Base-by-base conservation (phyloP, 2,329 filamentous ascomycete species). In the Cladophialophora carrionii region DNA sequence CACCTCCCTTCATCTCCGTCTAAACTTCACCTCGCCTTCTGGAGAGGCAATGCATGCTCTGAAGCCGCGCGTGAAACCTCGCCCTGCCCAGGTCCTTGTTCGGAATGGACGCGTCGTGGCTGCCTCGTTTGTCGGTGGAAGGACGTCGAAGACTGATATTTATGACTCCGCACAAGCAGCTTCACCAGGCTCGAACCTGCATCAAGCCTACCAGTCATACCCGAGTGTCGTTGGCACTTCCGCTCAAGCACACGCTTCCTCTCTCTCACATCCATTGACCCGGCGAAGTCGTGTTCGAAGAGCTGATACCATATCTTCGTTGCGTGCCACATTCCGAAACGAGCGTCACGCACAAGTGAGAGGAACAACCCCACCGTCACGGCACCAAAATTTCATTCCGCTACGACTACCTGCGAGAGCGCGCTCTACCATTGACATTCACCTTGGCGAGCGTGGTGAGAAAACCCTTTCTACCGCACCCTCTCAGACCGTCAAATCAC, bases 121-220 rank as follows among this genome's bases (percentile, higher is more conserved):
- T 22, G 22, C 48, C 22, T 12, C 48, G 22, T 10, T 22, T 26
- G 24, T 26, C 26, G 9, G 46, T 26, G 51, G 24, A 54, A 54
- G 51, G 12, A 20, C 32, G 17, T 54, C 29, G 10, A 9, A 10
- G 17, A 9, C 29, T 4, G 24, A 20, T n/a, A n/a, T 12, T 54
- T 34, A 20, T 54, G 54, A 57, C 54, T 57, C 54, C 54, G 54
- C 54, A 57, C 34, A 7, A 32, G 26, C 52, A 55, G 26, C 22
- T 26, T 22, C 52, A 31, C 41, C 54, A 57, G 54, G 31, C 54
- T 43, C 20, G 17, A 29, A 57, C 22, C 54, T 46, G 54, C 54
- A 24, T 57, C 32, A 37, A 32, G 20, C n/a, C 20, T n/a, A 22
- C 54, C 54, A 57, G 12, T 57, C 31, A 41, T 14, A 37, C 6